Evolutionary conservation across 1,284 basidiomycete species (phyloP).

Genomic region (Irpex sp.): DNA sequence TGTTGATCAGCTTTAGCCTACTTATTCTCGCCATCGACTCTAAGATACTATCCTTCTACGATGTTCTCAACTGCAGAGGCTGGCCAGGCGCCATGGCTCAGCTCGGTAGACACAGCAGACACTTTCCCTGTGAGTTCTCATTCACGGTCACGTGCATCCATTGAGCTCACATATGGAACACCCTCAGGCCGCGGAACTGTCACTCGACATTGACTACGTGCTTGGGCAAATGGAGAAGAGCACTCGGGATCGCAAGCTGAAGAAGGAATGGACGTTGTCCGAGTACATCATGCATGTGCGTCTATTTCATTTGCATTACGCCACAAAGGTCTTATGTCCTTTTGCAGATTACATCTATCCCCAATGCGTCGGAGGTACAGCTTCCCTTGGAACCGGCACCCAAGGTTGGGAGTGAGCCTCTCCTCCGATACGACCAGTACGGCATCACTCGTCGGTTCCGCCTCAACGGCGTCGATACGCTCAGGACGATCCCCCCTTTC

Average conservation of each 20-base stretch:
- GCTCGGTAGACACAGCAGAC: not conserved
- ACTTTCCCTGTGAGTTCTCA: not conserved
- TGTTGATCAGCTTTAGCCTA: constrained; percentile 1
- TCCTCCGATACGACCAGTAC: not conserved
- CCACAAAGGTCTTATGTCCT: not conserved
- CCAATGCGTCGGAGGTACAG: not conserved
- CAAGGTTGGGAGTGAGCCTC: not conserved
- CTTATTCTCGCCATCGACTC: not conserved
- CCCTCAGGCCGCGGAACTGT: not conserved
- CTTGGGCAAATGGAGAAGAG: not conserved
- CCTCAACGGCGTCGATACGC: not conserved
- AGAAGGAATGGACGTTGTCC: not conserved
- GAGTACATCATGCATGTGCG: not conserved
- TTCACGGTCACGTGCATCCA: not conserved
- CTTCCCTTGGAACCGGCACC: not conserved
- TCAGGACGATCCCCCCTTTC: not conserved
- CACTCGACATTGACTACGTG: not conserved
- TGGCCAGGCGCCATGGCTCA: constrained; percentile 1
- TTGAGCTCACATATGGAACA: not conserved
- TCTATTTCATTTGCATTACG: not conserved
- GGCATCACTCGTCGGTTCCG: not conserved
- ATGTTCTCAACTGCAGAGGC: not conserved
- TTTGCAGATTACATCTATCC: not conserved
- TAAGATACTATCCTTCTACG: not conserved
- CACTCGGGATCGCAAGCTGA: not conserved